Evolutionary conservation across 1,139 yeast genomes (phyloP), one percentile per base, ranked within the genome.

Genomic region (Geotrichum bryndzae): DNA sequence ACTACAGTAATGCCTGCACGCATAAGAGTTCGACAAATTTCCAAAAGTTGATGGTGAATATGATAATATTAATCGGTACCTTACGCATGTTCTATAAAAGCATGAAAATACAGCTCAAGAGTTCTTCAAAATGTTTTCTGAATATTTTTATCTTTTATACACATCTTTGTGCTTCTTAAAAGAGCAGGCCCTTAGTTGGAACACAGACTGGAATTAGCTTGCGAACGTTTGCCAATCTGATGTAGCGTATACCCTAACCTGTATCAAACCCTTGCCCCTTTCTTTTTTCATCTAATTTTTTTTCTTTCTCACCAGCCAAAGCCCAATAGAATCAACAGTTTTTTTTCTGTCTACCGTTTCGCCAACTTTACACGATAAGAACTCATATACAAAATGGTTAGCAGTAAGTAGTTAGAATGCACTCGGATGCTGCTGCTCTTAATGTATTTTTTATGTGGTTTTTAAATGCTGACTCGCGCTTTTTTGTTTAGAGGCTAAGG

Each of bases 401-500:
- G 60, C 60, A 61, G 64, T 61, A 61, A 18, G 64, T 61, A 23
- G 25, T 33, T 7, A 4, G 18, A 18, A 13, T 41, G 18, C 48
- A 41, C 23, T 7, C 15, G 8, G n/a, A 18, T 52, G 23, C 29
- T 22, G 52, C 5, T 55, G 27, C 18, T 35, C 10, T 35, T 5
- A 6, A 3, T 48, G 22, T 10, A 25, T 13, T 53, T 35, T 23
- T n/a, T 52, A 46, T 27, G 29, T 25, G 18, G 10, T 29, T 46
- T 45, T 22, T 58, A 41, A 41, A 7, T 53, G 6, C 25, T 53
- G 41, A 13, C 15, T 25, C 5, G 23, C 25, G 5, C n/a, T 51
- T 48, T 41, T 27, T 31, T 18, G 25, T 25, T 29, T 41, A 63
- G 65, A 63, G 48, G 65, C 65, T 25, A 63, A 63, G 25, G 65